phyloP scores from a whole-genome alignment of 176 grass and related monocot genomes.

The Coix lacrymajobi region DNA sequence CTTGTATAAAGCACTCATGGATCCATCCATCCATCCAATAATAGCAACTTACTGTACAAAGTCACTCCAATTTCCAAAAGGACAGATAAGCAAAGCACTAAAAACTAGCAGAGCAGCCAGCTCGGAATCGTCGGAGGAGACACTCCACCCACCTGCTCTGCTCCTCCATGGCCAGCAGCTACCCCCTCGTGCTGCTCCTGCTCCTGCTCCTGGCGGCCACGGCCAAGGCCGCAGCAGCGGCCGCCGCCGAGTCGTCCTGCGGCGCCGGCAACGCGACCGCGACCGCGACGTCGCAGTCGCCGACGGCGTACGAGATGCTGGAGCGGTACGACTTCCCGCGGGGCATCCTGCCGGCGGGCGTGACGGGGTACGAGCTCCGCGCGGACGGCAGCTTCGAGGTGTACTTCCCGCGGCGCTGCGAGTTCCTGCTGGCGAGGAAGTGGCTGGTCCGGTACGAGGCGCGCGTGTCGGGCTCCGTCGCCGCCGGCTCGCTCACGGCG shows the following conservation, averaged over 20 bases:
- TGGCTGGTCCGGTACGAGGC: conserved; percentile 31
- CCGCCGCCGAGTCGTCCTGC: neutral
- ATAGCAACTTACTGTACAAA: neutral
- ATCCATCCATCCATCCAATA: neutral
- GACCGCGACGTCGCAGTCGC: neutral
- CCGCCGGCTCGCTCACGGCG: neutral
- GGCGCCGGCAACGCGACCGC: neutral
- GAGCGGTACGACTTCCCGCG: conserved; percentile 60
- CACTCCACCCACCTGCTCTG: neutral
- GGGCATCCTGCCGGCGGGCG: conserved; percentile 65
- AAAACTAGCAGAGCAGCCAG: neutral
- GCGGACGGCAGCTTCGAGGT: conserved; percentile 52
- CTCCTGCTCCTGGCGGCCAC: neutral
- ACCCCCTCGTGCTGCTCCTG: conserved; percentile 4
- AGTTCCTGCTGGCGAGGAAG: neutral
- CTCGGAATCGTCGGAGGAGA: neutral
- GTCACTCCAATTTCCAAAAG: neutral
- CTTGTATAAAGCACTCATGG: no score
- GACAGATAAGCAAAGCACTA: neutral
- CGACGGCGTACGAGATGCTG: conserved; percentile 68
- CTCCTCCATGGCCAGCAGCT: conserved; percentile 2
- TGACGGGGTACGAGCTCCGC: conserved; percentile 29
- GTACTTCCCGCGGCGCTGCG: conserved; percentile 26
- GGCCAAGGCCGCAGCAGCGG: neutral
- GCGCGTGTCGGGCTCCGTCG: conserved; percentile 22